These are phyloP conservation scores for Brassica nigra DNA, from an alignment of 345 rosid genomes.

Conservation along the genomic window DNA sequence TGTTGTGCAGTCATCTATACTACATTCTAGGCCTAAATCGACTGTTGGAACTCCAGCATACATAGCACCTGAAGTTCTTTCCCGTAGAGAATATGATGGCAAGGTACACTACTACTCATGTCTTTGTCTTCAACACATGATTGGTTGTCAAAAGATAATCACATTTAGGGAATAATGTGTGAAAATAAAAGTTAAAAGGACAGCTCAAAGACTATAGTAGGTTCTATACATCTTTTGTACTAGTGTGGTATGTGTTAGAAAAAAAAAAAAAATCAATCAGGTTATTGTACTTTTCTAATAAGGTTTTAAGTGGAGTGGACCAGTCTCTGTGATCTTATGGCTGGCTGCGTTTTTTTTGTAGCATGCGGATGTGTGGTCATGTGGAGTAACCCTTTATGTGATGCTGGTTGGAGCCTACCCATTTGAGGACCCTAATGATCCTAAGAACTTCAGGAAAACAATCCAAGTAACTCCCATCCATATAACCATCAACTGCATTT, in stretches of 20 bases:
- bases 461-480: background rate
- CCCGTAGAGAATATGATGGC: constrained; percentile 79
- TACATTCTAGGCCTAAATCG: constrained; percentile 90
- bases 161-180: background rate
- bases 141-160: background rate
- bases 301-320: background rate
- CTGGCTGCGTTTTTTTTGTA: constrained; percentile 38
- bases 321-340: background rate
- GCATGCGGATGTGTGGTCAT: constrained; percentile 97
- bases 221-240: background rate
- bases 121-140: background rate
- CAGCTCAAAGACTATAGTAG: background rate
- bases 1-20: constrained; percentile 62
- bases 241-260: background rate
- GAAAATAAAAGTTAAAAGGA: background rate
- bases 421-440: background rate
- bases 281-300: background rate
- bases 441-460: background rate
- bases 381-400: constrained; percentile 91
- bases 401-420: constrained; percentile 62
- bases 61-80: constrained; percentile 87
- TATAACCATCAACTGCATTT: background rate
- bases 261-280: background rate
- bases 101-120: constrained; percentile 48
- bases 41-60: constrained; percentile 97